Evolutionary conservation across 371 early-diverging fungal genomes (phyloP).

Genomic region (Mucor saturninus): DNA sequence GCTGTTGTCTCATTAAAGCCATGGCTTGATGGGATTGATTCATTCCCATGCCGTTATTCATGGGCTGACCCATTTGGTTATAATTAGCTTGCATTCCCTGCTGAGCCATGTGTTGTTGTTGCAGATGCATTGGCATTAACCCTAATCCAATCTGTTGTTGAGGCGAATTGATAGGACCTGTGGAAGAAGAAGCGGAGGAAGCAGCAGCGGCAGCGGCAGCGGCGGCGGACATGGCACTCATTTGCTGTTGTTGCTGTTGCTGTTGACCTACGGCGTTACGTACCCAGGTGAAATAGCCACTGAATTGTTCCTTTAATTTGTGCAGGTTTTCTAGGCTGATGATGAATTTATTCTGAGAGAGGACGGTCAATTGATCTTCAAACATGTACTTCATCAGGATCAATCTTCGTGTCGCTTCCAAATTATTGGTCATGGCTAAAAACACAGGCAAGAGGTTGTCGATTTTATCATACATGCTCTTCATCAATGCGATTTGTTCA

Average conservation of each 20-base stretch:
- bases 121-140: constrained; percentile 16
- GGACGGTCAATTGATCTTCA: constrained; percentile 57
- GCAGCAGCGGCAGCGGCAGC: constrained; percentile 15
- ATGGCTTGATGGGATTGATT: constrained; percentile 25
- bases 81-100: constrained; percentile 2
- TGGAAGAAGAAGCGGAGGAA: constrained; percentile 14
- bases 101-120: constrained; percentile 14
- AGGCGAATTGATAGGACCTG: constrained; percentile 10
- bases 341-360: constrained; percentile 52
- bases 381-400: constrained; percentile 67
- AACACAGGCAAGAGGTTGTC: constrained; percentile 53
- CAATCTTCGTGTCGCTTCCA: constrained; percentile 51
- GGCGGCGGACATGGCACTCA: constrained; percentile 15
- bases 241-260: constrained; percentile 25
- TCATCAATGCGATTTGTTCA: constrained; percentile 45
- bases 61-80: background rate
- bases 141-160: constrained; percentile 13
- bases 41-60: constrained; percentile 6
- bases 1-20: constrained; percentile 23
- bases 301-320: constrained; percentile 56
- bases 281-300: constrained; percentile 54
- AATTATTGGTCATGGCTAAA: constrained; percentile 46
- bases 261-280: constrained; percentile 42
- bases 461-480: constrained; percentile 52
- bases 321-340: constrained; percentile 51